Evolutionary conservation across 2,329 filamentous ascomycete genomes (phyloP).

Genomic region (Claviceps sp.): DNA sequence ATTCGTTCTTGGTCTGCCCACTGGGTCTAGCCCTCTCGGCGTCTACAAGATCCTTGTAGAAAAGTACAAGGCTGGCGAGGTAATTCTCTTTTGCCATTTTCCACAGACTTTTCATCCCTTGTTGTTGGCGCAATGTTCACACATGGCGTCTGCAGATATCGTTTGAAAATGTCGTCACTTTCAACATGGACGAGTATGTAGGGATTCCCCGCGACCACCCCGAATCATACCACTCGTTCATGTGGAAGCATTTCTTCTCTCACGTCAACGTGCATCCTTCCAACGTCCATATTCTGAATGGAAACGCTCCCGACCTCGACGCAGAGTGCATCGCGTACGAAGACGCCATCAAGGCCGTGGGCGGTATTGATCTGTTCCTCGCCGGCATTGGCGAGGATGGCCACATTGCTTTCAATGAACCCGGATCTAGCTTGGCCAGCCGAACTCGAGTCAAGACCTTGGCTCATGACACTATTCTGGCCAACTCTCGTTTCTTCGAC

Average conservation of each 20-base stretch:
- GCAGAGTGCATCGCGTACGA: conserved; percentile 72
- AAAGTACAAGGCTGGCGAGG: conserved; percentile 52
- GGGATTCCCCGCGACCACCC: conserved; percentile 71
- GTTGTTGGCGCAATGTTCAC: too few relatives aligned
- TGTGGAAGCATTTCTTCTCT: conserved; percentile 88
- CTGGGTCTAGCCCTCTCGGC: conserved; percentile 65
- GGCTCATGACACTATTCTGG: conserved; percentile 74
- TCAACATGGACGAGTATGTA: conserved; percentile 92
- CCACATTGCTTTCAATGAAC: conserved; percentile 86
- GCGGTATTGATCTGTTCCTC: conserved; percentile 76
- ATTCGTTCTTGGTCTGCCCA: conserved; percentile 74
- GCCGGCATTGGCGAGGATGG: conserved; percentile 77
- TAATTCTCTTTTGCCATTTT: conserved; percentile 10
- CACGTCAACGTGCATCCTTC: conserved; percentile 68
- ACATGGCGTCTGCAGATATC: conserved; percentile 41
- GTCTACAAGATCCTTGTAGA: conserved; percentile 67
- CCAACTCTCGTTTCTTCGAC: conserved; percentile 74
- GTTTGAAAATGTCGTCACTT: conserved; percentile 79
- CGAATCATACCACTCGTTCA: conserved; percentile 81
- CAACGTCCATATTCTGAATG: conserved; percentile 76
- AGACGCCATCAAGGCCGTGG: conserved; percentile 56
- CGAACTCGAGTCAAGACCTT: conserved; percentile 77
- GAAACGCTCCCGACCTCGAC: conserved; percentile 62
- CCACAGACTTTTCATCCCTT: neutral
- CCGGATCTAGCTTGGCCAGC: conserved; percentile 63